Base-by-base conservation (phyloP, 176 grass and related monocot species). In the Carex myosuroides region DNA sequence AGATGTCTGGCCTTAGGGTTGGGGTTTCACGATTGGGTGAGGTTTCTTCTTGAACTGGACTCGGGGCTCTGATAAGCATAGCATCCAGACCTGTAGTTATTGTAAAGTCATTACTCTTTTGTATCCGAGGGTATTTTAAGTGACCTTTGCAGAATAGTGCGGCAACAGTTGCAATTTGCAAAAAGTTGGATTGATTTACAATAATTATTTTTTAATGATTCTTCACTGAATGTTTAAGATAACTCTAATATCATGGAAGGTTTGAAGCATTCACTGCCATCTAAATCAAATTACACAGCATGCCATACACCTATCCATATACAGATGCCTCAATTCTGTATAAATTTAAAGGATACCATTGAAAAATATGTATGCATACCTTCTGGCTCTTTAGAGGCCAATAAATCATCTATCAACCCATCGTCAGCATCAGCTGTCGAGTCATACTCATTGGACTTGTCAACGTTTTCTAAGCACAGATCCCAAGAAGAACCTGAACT, bases 401-500 rank as follows among this genome's bases (percentile, higher is more conserved):
- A 54, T 14, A 83, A 83, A 83, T 83, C 81, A 24, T 66, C 81
- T 1, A 83, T 48, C n/a, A 66, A 69, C 2, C 60, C 81, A 13
- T 81, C 79, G 12, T 9, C 79, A 64, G 44, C 39, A 66, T 20
- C 81, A 68, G 48, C 60, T 66, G 64, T 24, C 5, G 73, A 85
- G 44, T 79, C 78, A 69, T 65, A 79, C 64, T 88, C 71, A 8
- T 70, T 79, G 60, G 63, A 83, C 54, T 64, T 88, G 16, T 94
- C 90, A 80, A 85, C 86, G 13, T 92, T 87, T 84, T 88, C 90
- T 64, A 87, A 88, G 72, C 79, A 86, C 17, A 94, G 39, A 85
- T 92, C 85, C 64, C 81, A 84, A 87, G 88, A 92, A 66, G 94
- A 92, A 87, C 88, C 90, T 76, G 89, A 94, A 74, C 87, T 94